Evolutionary conservation across 768 basidiomycete species (phyloP), one percentile per base, ranked within the genome.

Genomic region (Mycena epipterygia): DNA sequence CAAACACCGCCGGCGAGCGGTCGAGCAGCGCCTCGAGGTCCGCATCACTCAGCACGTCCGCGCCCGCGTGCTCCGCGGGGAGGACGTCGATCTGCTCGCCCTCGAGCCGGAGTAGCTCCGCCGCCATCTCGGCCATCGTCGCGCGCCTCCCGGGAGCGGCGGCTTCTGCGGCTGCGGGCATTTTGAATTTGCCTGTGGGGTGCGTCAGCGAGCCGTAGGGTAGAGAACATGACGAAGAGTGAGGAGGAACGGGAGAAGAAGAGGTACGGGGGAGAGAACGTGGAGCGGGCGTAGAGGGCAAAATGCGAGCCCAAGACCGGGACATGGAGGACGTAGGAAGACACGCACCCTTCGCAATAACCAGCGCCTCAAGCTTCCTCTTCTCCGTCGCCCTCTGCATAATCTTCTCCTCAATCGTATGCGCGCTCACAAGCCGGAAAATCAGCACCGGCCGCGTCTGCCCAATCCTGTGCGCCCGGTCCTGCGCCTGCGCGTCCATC

Each of bases 401-500:
- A 75, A 98, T 96, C 79, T 91, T 93, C 44, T 92, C 93, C 84
- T 99, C 97, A 74, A 99, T 87, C 3, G 96, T 98, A 79, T 96
- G 93, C 7, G 89, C 91, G 25, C 91, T 93, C 41, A 97, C 90
- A 5, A 98, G 85, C 42, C 97, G 87, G 83, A 95, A 97, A 66
- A 98, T 91, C 49, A 98, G 85, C 60, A 98, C 96, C 0, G 96
- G 95, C 73, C 85, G 91, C 32, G 90, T 98, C 82, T 98, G 97
- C 2, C 97, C 97, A 55, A 99, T 98, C 14, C 98, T 90, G 80
- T 99, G 97, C 0, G 96, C 96, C 39, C 97, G 88, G 75, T 98
- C 97, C 78, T 96, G 95, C 0, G 97, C 97, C 82, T 99, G 97
- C 3, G 94, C 85, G 73, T 99, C 97, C 91, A 97, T 96, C 83